Evolutionary conservation across 2,329 filamentous ascomycete genomes (phyloP).

Genomic region (Zasmidium cellare): DNA sequence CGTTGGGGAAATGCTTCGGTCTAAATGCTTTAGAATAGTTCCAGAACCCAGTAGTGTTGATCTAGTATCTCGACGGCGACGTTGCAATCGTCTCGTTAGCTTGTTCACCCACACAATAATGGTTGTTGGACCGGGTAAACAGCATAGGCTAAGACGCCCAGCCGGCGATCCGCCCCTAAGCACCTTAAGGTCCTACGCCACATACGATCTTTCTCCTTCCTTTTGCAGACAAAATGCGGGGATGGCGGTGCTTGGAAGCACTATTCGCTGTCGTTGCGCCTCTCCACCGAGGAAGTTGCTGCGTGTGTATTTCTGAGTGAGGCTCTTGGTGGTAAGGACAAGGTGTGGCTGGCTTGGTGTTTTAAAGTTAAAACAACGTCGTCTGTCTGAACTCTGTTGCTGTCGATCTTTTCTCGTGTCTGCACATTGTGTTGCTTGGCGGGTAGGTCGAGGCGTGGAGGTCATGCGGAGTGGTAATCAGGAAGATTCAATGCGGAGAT

Average conservation of each 20-base stretch:
- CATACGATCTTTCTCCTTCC: constrained; percentile 2
- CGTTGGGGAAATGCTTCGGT: not conserved
- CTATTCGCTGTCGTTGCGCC: not conserved
- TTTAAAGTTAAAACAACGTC: not conserved
- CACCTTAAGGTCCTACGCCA: not conserved
- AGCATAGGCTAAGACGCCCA: not conserved
- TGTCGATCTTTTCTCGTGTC: not conserved
- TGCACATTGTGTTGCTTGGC: not conserved
- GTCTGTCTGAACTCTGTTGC: not conserved
- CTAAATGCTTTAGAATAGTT: not conserved
- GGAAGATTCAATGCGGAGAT: not conserved
- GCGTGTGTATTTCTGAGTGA: not conserved
- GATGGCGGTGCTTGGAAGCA: not conserved
- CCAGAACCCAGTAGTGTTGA: not conserved
- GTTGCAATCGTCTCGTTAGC: no score
- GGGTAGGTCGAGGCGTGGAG: not conserved
- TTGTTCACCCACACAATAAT: no score
- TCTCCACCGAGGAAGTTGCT: not conserved
- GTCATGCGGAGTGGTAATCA: not conserved
- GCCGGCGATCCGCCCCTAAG: not conserved
- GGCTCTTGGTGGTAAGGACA: not conserved
- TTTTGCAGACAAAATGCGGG: not conserved
- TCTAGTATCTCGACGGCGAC: no score
- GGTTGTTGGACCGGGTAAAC: no score
- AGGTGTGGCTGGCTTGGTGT: not conserved